These are phyloP conservation scores for Fusarium protoensiforme DNA, from an alignment of 2,329 filamentous ascomycete genomes.

Conservation along the genomic window DNA sequence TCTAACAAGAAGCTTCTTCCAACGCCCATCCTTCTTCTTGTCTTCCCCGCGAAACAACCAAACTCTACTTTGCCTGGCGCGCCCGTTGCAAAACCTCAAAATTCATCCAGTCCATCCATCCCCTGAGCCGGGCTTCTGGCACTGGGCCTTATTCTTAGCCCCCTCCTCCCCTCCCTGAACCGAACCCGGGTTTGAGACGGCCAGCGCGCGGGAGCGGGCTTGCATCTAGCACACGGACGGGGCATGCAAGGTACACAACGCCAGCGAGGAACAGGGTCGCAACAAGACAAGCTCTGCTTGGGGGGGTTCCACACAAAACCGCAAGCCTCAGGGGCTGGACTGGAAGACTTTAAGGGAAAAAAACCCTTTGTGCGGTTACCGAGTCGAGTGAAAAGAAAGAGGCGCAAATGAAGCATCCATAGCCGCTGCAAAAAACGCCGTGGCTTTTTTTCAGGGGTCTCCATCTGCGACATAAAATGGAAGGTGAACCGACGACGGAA, in stretches of 20 bases:
- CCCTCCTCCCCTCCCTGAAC: background rate
- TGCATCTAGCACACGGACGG: slow-evolving; percentile 24
- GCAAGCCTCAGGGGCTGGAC: slow-evolving; percentile 24
- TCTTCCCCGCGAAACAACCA: background rate
- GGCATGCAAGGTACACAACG: slow-evolving; percentile 30
- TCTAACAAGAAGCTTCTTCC: background rate
- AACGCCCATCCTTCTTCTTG: background rate
- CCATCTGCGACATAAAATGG: background rate
- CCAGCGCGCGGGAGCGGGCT: slow-evolving; percentile 24
- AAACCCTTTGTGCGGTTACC: slow-evolving; percentile 2
- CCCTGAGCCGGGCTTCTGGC: slow-evolving; percentile 2
- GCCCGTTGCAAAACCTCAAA: slow-evolving; percentile 19
- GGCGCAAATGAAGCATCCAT: slow-evolving; percentile 5
- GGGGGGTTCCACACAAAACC: slow-evolving; percentile 9
- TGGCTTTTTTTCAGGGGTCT: slow-evolving; percentile 28
- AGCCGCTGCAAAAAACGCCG: background rate
- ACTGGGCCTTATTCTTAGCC: slow-evolving; percentile 6
- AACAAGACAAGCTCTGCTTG: background rate
- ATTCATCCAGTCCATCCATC: background rate
- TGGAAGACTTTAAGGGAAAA: background rate
- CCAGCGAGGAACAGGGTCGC: slow-evolving; percentile 1
- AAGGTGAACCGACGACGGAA: background rate
- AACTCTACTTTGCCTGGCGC: background rate
- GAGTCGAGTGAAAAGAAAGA: background rate
- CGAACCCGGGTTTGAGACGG: slow-evolving; percentile 31